Conservation (phyloP, 495 filamentous ascomycete species). For the Aspergillus haitiensis region DNA sequence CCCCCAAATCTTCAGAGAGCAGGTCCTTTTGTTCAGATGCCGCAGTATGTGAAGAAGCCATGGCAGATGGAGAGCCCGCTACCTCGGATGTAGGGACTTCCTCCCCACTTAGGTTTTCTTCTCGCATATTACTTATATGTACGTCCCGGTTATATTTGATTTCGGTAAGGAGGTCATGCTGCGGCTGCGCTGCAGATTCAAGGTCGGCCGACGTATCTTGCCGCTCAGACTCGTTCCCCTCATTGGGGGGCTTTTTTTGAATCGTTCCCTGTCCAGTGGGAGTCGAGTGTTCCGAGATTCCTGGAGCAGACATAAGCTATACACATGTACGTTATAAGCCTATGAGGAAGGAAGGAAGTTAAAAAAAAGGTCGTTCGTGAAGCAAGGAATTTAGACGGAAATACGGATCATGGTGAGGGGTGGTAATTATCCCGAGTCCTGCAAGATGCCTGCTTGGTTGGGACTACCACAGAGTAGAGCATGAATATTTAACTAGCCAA, state of each 20-base stretch:
- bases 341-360: slow-evolving; percentile 58
- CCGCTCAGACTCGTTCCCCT: slow-evolving; percentile 20
- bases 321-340: slow-evolving; percentile 43
- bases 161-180: slow-evolving; percentile 25
- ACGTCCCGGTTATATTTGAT: slow-evolving; percentile 5
- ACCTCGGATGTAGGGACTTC: slow-evolving; percentile 3
- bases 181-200: slow-evolving; percentile 23
- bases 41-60: slow-evolving; percentile 17
- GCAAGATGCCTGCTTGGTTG: too few relatives aligned
- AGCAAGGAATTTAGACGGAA: slow-evolving; percentile 24
- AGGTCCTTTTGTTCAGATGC: slow-evolving; percentile 25
- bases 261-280: slow-evolving; percentile 31
- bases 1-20: slow-evolving; percentile 36
- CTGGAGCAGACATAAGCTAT: slow-evolving; percentile 45
- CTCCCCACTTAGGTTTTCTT: slow-evolving; percentile 14
- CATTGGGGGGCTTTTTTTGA: slow-evolving; percentile 24
- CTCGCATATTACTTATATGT: slow-evolving; percentile 22
- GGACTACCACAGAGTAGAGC: slow-evolving; percentile 6
- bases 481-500: neutral
- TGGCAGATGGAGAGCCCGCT: slow-evolving; percentile 10
- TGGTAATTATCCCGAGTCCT: slow-evolving; percentile 5
- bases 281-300: slow-evolving; percentile 28
- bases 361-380: slow-evolving; percentile 43
- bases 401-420: slow-evolving; percentile 28
- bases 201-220: slow-evolving; percentile 23